These are phyloP conservation scores for Quercus cerris DNA, from an alignment of 306 rosid species.

Conservation along the genomic window DNA sequence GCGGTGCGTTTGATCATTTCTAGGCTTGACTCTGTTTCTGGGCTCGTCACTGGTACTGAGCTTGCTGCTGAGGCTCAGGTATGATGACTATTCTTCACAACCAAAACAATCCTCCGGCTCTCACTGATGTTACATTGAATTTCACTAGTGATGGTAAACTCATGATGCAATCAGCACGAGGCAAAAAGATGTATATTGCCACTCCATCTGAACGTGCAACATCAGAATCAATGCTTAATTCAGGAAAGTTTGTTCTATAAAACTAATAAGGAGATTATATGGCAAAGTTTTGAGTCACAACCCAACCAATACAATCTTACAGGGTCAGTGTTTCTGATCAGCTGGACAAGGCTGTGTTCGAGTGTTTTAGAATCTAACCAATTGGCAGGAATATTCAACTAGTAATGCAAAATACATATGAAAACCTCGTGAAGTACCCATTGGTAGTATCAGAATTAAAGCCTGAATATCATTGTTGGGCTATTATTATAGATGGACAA, in stretches of 20 bases:
- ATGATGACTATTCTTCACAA: not conserved
- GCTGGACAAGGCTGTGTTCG: not conserved
- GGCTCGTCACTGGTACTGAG: too few relatives aligned
- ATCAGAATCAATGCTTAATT: not conserved
- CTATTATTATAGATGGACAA: accelerated
- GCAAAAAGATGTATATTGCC: not conserved
- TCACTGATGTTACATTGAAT: not conserved
- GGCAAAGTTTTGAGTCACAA: not conserved
- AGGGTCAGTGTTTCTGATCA: not conserved
- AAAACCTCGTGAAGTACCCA: not conserved
- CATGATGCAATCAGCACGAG: not conserved
- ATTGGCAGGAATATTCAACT: not conserved
- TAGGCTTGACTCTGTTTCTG: too few relatives aligned
- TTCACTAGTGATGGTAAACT: not conserved
- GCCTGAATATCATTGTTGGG: not conserved
- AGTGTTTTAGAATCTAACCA: not conserved
- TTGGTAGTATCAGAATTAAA: not conserved
- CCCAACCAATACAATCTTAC: not conserved
- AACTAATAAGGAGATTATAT: not conserved
- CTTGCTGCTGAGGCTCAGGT: too few relatives aligned
- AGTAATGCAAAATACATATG: not conserved
- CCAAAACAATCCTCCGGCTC: not conserved
- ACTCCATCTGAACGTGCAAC: not conserved
- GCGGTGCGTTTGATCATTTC: too few relatives aligned
- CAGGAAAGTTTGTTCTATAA: not conserved